Percentiles rank a stretch among this genome's conserved stretches.
Evolutionary conservation across 129 eudicot genomes (phyloP).

Genomic region (Tanacetum coccineum): DNA sequence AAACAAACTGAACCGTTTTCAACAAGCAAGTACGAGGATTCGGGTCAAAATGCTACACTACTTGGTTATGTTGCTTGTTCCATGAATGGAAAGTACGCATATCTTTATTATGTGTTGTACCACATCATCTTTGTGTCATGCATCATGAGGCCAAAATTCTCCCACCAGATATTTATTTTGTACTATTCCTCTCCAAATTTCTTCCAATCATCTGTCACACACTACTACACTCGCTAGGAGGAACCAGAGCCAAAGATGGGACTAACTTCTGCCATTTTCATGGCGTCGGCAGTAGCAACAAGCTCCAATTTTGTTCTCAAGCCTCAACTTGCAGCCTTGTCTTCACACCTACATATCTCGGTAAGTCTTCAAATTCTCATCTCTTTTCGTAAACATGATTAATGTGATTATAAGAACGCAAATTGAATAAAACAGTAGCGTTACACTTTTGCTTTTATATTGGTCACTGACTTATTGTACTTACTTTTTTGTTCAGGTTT

Average conservation of each 20-base stretch:
- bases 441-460: not conserved
- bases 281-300: conserved; percentile 27
- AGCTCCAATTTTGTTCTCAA: conserved; percentile 19
- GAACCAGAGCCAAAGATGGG: conserved; percentile 16
- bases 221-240: not conserved
- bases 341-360: conserved; percentile 16
- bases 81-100: no score
- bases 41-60: no score
- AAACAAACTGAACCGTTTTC: no score
- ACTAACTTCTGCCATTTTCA: conserved; percentile 27
- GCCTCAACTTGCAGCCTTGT: conserved; percentile 18
- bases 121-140: not conserved
- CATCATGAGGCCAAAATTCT: conserved; percentile 31
- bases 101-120: no score
- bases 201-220: conserved; percentile 21
- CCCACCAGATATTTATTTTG: conserved; percentile 21
- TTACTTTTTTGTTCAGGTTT: no score
- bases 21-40: no score
- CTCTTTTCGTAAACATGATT: not conserved
- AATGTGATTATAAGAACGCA: not conserved
- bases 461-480: no score
- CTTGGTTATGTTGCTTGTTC: no score
- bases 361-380: conserved; percentile 30
- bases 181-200: conserved; percentile 21
- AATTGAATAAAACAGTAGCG: not conserved